Evolutionary conservation across 2,329 filamentous ascomycete genomes (phyloP), one percentile per base, ranked within the genome.

Genomic region (Blumeria graminis): DNA sequence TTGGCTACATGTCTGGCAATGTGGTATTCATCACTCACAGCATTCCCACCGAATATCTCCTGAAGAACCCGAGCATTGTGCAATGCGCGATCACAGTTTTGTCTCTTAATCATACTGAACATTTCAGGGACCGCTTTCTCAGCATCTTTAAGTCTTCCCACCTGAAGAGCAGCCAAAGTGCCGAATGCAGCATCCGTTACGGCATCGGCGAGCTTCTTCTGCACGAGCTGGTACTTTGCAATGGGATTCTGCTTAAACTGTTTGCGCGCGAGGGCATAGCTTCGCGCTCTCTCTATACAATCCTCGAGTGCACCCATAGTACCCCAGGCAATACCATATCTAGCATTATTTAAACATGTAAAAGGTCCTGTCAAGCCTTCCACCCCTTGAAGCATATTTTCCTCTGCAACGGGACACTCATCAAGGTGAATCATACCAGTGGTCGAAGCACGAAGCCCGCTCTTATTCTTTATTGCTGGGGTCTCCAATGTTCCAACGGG

Each of bases 361-460:
- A 98, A 98, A 3, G 92, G 92, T 0, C 92, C 92, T 59, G 72
- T 77, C 35, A 98, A 74, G 5, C 92, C 92, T 67, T 94, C 86
- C 5, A 94, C 77, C 1, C 85, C 78, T 0, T 89, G 89, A 64
- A 98, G 88, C 88, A 98, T 94, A 71, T 95, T 94, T 63, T 80
- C 85, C 62, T 82, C 80, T 0, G 88, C 82, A 0, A 98, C 87
- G 0, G 92, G 90, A 62, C 86, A 89, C 60, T 84, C 81, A 61
- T 95, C 90, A 66, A 98, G 76, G 63, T 94, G 88, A 62, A 98
- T 95, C 92, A 96, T 96, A 57, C 92, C 92, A 0, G 92, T 98
- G 60, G 95, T 84, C 11, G 86, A 94, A 11, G 92, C 92, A 58
- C 92, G 77, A 35, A 98, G 78, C 1, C 89, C 92, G 60, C 85